Evolutionary conservation across 2,329 filamentous ascomycete species (phyloP).

Genomic region (Elsinoe fawcettii): DNA sequence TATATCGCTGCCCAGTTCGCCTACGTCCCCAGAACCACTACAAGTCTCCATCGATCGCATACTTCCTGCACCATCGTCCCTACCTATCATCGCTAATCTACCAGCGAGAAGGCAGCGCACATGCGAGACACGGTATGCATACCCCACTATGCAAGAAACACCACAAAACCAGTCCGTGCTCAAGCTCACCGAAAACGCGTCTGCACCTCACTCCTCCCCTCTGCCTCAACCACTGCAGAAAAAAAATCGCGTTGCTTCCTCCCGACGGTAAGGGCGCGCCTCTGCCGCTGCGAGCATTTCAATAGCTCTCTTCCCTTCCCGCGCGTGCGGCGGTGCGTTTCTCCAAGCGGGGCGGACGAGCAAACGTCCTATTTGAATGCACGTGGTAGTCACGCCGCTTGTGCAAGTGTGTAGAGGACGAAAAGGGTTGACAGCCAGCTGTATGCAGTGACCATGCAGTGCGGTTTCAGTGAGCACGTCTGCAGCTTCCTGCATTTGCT

Average conservation of each 20-base stretch:
- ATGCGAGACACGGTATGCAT: not conserved
- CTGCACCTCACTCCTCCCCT: too few relatives aligned
- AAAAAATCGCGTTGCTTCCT: too few relatives aligned
- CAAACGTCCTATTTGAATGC: not conserved
- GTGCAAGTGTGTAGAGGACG: too few relatives aligned
- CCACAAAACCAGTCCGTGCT: not conserved
- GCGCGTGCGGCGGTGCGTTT: too few relatives aligned
- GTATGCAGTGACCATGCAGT: too few relatives aligned
- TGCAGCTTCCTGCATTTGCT: not conserved
- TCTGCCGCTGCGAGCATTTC: not conserved
- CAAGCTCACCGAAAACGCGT: not conserved
- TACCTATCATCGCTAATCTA: not conserved
- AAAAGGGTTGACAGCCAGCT: too few relatives aligned
- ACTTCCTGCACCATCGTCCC: not conserved
- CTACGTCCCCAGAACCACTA: too few relatives aligned
- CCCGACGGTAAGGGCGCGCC: not conserved
- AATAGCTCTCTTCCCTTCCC: not conserved
- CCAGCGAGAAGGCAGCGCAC: not conserved
- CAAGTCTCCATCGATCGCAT: too few relatives aligned
- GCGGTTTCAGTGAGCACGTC: too few relatives aligned
- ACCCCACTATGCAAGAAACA: not conserved
- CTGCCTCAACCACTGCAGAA: too few relatives aligned
- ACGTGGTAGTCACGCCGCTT: not conserved
- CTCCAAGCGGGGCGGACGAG: too few relatives aligned
- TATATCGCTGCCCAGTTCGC: not conserved